These are phyloP conservation scores for Phytopythium cucurbitacearum DNA, from an alignment of 352 stramenopile genomes.

Conservation along the genomic window DNA sequence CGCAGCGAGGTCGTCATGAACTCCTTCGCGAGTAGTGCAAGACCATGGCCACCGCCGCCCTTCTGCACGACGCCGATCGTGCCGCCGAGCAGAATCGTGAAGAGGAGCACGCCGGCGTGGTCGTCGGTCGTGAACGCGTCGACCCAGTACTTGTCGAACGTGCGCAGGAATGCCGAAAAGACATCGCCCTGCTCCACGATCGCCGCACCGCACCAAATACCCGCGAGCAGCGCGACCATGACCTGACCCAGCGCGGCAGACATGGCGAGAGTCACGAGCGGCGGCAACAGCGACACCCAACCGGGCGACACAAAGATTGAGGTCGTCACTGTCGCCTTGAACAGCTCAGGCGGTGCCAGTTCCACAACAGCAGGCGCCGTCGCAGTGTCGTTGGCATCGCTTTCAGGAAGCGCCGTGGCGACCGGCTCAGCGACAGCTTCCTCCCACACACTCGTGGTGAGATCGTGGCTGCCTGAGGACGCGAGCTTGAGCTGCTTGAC, in stretches of 20 bases:
- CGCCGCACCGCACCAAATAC: slow-evolving; percentile 85
- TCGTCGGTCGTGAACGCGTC: slow-evolving; percentile 77
- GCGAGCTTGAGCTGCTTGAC: slow-evolving; percentile 42
- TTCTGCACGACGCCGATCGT: slow-evolving; percentile 89
- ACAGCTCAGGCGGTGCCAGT: slow-evolving; percentile 14
- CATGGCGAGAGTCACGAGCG: slow-evolving; percentile 71
- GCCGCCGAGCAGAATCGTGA: slow-evolving; percentile 86
- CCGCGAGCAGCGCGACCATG: slow-evolving; percentile 71
- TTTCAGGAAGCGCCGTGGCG: neutral
- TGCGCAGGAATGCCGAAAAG: slow-evolving; percentile 71
- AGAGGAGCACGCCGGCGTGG: slow-evolving; percentile 84
- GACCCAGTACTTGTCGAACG: slow-evolving; percentile 88
- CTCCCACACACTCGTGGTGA: slow-evolving; percentile 52
- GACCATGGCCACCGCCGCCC: slow-evolving; percentile 77
- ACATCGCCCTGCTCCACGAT: slow-evolving; percentile 79
- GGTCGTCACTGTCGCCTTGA: slow-evolving; percentile 29
- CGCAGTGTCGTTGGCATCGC: slow-evolving; percentile 24
- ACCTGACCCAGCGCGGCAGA: slow-evolving; percentile 76
- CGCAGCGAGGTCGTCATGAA: slow-evolving; percentile 80
- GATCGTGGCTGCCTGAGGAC: slow-evolving; percentile 36
- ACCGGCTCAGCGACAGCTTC: slow-evolving; percentile 1
- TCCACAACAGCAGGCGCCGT: slow-evolving; percentile 21
- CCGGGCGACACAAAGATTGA: slow-evolving; percentile 59
- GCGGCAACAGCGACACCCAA: slow-evolving; percentile 71
- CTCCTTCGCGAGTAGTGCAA: slow-evolving; percentile 74